Percentiles rank a stretch among this genome's conserved stretches.
Conservation (phyloP, 2,329 filamentous ascomycete species). For the Diaporthe batatas region DNA sequence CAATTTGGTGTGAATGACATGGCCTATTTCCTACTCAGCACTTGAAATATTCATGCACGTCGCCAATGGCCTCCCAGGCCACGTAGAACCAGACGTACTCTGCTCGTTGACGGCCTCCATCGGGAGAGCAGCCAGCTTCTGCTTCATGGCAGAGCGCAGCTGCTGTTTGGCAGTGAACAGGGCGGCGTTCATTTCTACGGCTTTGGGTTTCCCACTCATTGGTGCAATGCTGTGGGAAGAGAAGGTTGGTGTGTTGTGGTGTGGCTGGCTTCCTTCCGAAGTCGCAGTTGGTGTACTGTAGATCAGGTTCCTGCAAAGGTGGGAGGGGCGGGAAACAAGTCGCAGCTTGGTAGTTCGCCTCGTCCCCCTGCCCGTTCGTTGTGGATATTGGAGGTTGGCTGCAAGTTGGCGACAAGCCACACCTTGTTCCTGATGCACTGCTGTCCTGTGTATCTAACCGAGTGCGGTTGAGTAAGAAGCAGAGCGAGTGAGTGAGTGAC, state of each 20-base stretch:
- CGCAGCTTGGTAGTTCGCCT: constrained; percentile 30
- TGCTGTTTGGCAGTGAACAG: constrained; percentile 81
- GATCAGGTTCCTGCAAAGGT: constrained; percentile 10
- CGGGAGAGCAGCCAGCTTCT: constrained; percentile 71
- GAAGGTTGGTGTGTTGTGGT: background rate
- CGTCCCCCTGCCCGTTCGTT: constrained; percentile 18
- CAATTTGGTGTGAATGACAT: constrained; percentile 73
- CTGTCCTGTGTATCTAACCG: background rate
- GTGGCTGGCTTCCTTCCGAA: constrained; percentile 7
- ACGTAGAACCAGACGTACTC: constrained; percentile 67
- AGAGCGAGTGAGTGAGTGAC: constrained; percentile 9
- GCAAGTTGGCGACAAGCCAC: background rate
- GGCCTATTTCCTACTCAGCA: constrained; percentile 63
- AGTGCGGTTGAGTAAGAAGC: background rate
- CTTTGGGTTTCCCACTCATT: constrained; percentile 37
- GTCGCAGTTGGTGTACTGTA: constrained; percentile 12
- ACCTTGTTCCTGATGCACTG: background rate
- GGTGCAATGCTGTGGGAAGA: constrained; percentile 18
- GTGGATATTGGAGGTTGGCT: constrained; percentile 5
- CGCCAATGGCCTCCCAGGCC: constrained; percentile 43
- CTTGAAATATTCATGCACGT: constrained; percentile 35
- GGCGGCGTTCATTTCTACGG: constrained; percentile 61
- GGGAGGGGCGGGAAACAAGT: constrained; percentile 10
- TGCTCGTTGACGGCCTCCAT: constrained; percentile 74
- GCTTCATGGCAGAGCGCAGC: constrained; percentile 78